phyloP scores from a whole-genome alignment of 768 basidiomycete species.

The Mycena vulgaris region DNA sequence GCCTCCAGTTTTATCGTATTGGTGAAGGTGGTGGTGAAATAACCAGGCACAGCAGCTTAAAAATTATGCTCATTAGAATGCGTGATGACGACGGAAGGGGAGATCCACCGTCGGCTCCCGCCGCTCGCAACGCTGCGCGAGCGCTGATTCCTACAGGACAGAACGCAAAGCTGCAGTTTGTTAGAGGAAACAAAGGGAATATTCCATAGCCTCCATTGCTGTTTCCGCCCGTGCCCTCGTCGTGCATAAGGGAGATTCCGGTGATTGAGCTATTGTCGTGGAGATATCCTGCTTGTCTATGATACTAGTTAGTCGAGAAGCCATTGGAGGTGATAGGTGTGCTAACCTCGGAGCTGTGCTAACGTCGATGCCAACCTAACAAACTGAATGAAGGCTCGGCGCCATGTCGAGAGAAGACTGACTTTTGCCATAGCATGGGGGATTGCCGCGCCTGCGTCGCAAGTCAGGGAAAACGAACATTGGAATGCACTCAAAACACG shows the following conservation, averaged over 20 bases:
- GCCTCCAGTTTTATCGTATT: slow-evolving; percentile 68
- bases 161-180: slow-evolving; percentile 55
- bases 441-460: slow-evolving; percentile 55
- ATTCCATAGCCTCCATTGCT: slow-evolving; percentile 66
- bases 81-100: neutral
- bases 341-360: slow-evolving; percentile 55
- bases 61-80: neutral
- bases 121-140: slow-evolving; percentile 58
- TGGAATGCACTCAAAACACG: slow-evolving; percentile 9
- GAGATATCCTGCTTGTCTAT: slow-evolving; percentile 66
- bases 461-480: neutral
- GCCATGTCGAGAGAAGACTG: neutral
- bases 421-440: slow-evolving; percentile 71
- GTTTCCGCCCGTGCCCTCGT: slow-evolving; percentile 70
- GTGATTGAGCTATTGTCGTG: slow-evolving; percentile 59
- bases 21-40: slow-evolving; percentile 63
- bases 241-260: slow-evolving; percentile 68
- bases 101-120: slow-evolving; percentile 59
- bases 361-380: slow-evolving; percentile 66
- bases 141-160: slow-evolving; percentile 60
- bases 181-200: slow-evolving; percentile 65
- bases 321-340: neutral
- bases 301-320: neutral
- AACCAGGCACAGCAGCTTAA: slow-evolving; percentile 62
- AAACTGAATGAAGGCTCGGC: neutral